phyloP scores from a whole-genome alignment of 768 basidiomycete species.

The Glaciozyma martinii region DNA sequence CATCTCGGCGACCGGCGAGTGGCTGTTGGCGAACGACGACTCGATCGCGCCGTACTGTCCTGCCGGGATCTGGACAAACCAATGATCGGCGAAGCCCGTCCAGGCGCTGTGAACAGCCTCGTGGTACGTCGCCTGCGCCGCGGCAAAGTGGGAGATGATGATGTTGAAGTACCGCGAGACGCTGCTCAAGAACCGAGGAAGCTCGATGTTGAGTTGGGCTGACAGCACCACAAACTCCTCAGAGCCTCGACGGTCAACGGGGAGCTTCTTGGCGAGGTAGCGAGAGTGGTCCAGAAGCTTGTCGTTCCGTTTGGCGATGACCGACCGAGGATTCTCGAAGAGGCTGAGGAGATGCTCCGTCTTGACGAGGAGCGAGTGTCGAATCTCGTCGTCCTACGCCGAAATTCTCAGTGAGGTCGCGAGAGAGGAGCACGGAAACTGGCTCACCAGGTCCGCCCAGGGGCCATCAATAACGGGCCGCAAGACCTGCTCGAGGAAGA shows the following conservation, averaged over 20 bases:
- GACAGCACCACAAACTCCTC: conserved; percentile 31
- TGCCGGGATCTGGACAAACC: conserved; percentile 7
- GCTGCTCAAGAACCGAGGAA: conserved; percentile 33
- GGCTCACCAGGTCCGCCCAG: conserved; percentile 30
- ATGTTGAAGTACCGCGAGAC: conserved; percentile 32
- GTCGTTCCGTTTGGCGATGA: conserved; percentile 33
- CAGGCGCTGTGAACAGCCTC: conserved; percentile 18
- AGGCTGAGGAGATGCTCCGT: conserved; percentile 31
- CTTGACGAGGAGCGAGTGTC: conserved; percentile 23
- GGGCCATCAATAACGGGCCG: conserved; percentile 28
- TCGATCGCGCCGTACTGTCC: conserved; percentile 6
- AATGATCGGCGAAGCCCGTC: conserved; percentile 14
- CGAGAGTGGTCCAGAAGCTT: conserved; percentile 29
- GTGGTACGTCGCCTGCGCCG: conserved; percentile 26
- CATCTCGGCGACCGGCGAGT: conserved; percentile 21
- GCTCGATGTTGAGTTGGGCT: conserved; percentile 33
- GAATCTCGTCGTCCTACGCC: conserved; percentile 27
- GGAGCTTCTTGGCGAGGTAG: conserved; percentile 7
- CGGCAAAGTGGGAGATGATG: conserved; percentile 27
- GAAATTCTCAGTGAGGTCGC: neutral
- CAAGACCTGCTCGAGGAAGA: conserved; percentile 29
- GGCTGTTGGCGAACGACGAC: conserved; percentile 2
- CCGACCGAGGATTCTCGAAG: conserved; percentile 30
- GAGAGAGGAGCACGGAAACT: neutral
- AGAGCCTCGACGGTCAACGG: conserved; percentile 22